Base-by-base conservation (phyloP, 2,329 filamentous ascomycete genomes). In the Canariomyces notabilis region DNA sequence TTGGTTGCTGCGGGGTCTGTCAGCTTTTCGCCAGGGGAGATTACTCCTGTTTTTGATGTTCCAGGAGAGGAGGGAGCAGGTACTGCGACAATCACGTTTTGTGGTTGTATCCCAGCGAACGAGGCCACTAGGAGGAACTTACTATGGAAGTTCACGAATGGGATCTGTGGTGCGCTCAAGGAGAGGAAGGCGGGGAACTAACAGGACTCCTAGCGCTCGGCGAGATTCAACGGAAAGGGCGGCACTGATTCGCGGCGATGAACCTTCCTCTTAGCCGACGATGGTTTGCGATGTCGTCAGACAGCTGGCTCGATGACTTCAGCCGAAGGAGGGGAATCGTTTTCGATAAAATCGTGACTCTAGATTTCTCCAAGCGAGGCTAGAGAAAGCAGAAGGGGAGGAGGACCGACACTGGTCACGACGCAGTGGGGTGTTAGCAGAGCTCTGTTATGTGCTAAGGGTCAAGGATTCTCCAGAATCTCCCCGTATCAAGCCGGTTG, bases 401-500 rank as follows among this genome's bases (percentile, higher is more conserved):
- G 52, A 49, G 12, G 29, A 22, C 41, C 44, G 53, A 53, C 46
- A 49, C 44, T 50, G 49, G 48, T 23, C 48, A 56, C 46, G 39
- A 44, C 50, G 50, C 50, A 44, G 55, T 47, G 54, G 53, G 55
- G 57, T 55, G 56, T 56, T 58, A 57, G 51, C 53, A 52, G 44
- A 50, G 45, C 45, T 56, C 48, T 48, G 56, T 53, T 58, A 58
- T 55, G 57, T 58, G 54, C 47, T 57, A 59, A 57, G 55, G 56
- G 50, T 51, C 53, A 56, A 52, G 59, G 59, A 50, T 61, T 52
- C 51, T 57, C 49, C 50, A 51, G 48, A 23, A 44, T 50, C 12
- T 39, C 40, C 38, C 34, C 44, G n/a, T 48, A 42, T 50, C 51
- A 45, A 51, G 46, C 49, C 43, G 48, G 46, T 46, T 58, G 54